Evolutionary conservation across 371 early-diverging fungal genomes (phyloP), one percentile per base, ranked within the genome.

Genomic region (Apophysomyces variabilis): DNA sequence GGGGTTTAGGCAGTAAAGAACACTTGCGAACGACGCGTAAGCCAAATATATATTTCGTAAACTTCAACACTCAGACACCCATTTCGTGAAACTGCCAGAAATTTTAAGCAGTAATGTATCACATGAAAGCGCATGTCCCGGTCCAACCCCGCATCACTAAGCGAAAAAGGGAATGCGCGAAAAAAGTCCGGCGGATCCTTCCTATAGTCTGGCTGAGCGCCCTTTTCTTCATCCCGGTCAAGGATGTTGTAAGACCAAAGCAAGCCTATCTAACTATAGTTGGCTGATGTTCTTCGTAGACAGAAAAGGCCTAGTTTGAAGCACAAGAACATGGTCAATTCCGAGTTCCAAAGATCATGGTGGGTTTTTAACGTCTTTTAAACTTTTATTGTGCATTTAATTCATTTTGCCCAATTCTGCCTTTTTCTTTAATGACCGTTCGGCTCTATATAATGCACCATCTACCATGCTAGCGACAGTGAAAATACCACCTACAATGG

Each of bases 381-480:
- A 41, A 13, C 5, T 9, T 50, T 50, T 50, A 57, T 41, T 50
- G 38, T 59, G 8, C 57, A 50, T 54, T 26, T 62, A 67, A 21
- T 60, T 32, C 14, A 75, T 69, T 66, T 96, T 96, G 4, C 95
- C 96, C 7, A 93, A 67, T 66, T 91, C 91, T 61, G 84, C 71
- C 76, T 95, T 95, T 64, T 79, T 76, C 67, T 83, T 84, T 35
- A 95, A 60, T 2, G 88, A 83, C 64, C 85, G 88, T 69, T 92
- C 92, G 5, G 97, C 92, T 35, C 90, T 87, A 80, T 93, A 98
- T 14, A 97, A 79, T 8, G 88, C 71, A 36, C 89, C 85, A 71
- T 98, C 98, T 14, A 97, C 72, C n/a, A 98, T 82, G 32, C 95
- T 89, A 1, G 97, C 96, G 5, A 97, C 95, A 5, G 97, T 96